Evolutionary conservation across 805 yeast species (phyloP), one percentile per base, ranked within the genome.

Genomic region (Ogataea philodendri): DNA sequence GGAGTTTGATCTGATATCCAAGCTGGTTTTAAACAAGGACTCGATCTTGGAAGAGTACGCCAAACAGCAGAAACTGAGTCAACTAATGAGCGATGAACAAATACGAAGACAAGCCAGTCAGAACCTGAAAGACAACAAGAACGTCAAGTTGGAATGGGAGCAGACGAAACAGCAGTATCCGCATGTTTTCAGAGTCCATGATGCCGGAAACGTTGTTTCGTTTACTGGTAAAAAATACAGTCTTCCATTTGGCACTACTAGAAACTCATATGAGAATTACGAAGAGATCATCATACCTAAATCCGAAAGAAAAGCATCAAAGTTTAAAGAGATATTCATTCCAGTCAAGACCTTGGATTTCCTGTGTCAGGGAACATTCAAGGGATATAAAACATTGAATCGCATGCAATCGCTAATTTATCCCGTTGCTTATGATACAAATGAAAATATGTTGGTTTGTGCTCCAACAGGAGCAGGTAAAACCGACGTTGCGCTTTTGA

Each of bases 391-490:
- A 39, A 72, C 84, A 0, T 67, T 90, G 47, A 90, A 90, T 62
- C 74, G 84, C 48, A 84, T 93, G 73, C 98, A 90, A 61, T 82
- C 95, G 11, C 67, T 93, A 42, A 94, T 90, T 2, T 93, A 70
- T 48, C 95, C 95, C 0, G 86, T 89, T 9, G 97, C 96, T 0
- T 93, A 90, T 57, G 78, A 83, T 37, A 83, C 97, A 5, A 88
- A 85, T 58, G 97, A 90, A 52, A 90, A 90, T 54, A 85, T 93
- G 96, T 66, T 89, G 32, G 87, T 89, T 4, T 89, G 97, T 76
- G 96, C 97, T 0, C 97, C 97, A 1, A 89, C 97, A 0, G 97
- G 97, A 70, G 96, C 97, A 5, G 97, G 97, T 74, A 89, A 89
- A 56, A 89, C 97, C 0, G 96, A 89, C 59, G 90, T 89, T 17